These are phyloP conservation scores for Wickerhamiella alocasiicola DNA, from an alignment of 805 yeast species.

Conservation along the genomic window DNA sequence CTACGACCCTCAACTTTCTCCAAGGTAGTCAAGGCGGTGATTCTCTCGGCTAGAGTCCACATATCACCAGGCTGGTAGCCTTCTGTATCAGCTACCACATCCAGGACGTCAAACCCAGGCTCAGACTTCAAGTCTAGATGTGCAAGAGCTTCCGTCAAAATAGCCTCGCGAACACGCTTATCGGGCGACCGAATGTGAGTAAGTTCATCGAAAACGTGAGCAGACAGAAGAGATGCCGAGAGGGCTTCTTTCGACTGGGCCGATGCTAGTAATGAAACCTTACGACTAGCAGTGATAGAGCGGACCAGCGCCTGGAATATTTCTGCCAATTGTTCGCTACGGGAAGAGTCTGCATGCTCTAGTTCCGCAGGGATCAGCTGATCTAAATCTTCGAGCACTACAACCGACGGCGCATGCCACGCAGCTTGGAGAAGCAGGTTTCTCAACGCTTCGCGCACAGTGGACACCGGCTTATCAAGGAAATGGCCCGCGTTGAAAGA, in stretches of 20 bases:
- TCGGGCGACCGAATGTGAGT: constrained; percentile 56
- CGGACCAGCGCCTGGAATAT: constrained; percentile 38
- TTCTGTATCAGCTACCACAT: constrained; percentile 58
- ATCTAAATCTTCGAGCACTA: constrained; percentile 71
- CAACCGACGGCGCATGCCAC: constrained; percentile 69
- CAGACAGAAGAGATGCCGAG: constrained; percentile 47
- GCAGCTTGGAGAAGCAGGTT: constrained; percentile 40
- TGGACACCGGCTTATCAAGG: constrained; percentile 42
- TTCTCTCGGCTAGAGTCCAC: constrained; percentile 56
- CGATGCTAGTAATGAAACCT: constrained; percentile 48
- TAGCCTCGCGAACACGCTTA: constrained; percentile 41
- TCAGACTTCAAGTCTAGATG: constrained; percentile 28
- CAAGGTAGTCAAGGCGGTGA: constrained; percentile 15
- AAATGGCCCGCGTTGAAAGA: constrained; percentile 43
- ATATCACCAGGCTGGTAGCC: constrained; percentile 83
- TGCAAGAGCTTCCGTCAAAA: constrained; percentile 36
- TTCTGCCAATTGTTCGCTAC: constrained; percentile 55
- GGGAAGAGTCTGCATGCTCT: constrained; percentile 46
- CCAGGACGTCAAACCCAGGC: constrained; percentile 34
- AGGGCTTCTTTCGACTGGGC: constrained; percentile 52
- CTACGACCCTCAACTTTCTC: not conserved
- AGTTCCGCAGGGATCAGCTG: constrained; percentile 54
- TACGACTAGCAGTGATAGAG: constrained; percentile 30
- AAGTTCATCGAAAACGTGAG: constrained; percentile 57
- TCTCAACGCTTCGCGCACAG: constrained; percentile 34